Percentiles rank a stretch among this genome's conserved stretches.
phyloP scores from a whole-genome alignment of 1,284 basidiomycete genomes.

The Somion occarium region DNA sequence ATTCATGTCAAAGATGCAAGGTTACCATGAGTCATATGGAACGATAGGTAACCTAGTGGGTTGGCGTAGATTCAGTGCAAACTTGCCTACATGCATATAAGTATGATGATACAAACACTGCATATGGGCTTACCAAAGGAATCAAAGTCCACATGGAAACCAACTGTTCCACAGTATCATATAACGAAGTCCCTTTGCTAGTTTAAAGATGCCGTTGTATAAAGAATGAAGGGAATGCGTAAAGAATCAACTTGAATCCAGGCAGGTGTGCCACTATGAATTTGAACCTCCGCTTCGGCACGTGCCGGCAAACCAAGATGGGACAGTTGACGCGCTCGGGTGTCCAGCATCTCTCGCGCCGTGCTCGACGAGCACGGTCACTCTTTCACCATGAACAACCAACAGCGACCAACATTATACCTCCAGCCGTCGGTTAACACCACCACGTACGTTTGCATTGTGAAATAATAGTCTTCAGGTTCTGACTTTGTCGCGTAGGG shows the following conservation, averaged over 20 bases:
- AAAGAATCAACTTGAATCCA: background rate
- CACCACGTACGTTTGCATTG: slow-evolving; percentile 55
- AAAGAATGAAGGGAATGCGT: no score
- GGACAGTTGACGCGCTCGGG: slow-evolving; percentile 5
- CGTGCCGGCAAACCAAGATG: background rate
- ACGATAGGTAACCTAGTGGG: no score
- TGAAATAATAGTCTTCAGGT: slow-evolving; percentile 13
- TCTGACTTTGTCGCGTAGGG: slow-evolving; percentile 43
- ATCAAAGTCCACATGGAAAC: no score
- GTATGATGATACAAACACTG: no score
- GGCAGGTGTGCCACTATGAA: background rate
- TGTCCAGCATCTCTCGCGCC: slow-evolving; percentile 8
- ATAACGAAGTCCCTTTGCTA: no score
- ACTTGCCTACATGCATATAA: no score
- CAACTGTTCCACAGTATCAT: no score
- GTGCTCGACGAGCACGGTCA: slow-evolving; percentile 14
- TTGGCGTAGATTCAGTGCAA: no score
- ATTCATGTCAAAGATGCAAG: no score
- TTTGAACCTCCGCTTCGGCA: slow-evolving; percentile 1
- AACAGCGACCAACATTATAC: slow-evolving; percentile 55
- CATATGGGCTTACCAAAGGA: no score
- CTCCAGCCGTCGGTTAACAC: slow-evolving; percentile 75
- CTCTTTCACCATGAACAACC: slow-evolving; percentile 45
- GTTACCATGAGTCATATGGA: no score
- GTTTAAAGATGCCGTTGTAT: no score